Conservation (phyloP, 495 filamentous ascomycete genomes). For the Penicillium longicatenatum region DNA sequence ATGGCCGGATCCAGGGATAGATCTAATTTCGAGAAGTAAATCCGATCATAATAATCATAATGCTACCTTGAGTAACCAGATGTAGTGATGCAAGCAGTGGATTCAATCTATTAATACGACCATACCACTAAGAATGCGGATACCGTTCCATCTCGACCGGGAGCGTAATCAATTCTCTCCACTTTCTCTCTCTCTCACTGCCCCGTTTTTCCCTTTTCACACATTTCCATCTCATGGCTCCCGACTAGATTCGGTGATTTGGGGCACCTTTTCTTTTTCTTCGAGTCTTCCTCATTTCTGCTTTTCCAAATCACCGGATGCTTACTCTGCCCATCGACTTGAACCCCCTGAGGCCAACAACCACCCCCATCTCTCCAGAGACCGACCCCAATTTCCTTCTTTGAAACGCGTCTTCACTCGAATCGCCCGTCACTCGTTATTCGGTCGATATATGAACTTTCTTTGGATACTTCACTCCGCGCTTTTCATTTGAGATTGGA, state of each 20-base stretch:
- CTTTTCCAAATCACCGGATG: constrained; percentile 4
- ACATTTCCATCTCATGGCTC: constrained; percentile 5
- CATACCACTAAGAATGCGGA: constrained; percentile 26
- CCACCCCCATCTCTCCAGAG: not conserved
- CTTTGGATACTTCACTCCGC: not conserved
- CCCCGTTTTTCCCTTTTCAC: constrained; percentile 12
- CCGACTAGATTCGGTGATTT: constrained; percentile 8
- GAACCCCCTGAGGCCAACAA: constrained; percentile 2
- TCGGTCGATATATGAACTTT: not conserved
- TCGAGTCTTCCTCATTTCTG: constrained; percentile 8
- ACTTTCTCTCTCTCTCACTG: constrained; percentile 57
- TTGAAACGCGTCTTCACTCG: constrained; percentile 12
- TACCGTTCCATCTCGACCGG: constrained; percentile 9
- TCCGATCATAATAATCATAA: not conserved
- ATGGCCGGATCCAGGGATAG: too few relatives aligned
- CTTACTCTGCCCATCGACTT: not conserved
- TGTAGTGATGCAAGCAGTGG: not conserved
- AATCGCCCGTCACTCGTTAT: constrained; percentile 25
- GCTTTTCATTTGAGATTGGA: not conserved
- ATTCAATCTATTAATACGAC: not conserved
- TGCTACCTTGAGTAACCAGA: too few relatives aligned
- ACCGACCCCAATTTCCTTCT: constrained; percentile 5
- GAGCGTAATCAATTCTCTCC: constrained; percentile 2
- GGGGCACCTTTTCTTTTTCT: constrained; percentile 8
- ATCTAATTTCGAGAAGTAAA: too few relatives aligned